Evolutionary conservation across 108 stramenopile genomes (phyloP).

Genomic region (Nitzschia sp.): DNA sequence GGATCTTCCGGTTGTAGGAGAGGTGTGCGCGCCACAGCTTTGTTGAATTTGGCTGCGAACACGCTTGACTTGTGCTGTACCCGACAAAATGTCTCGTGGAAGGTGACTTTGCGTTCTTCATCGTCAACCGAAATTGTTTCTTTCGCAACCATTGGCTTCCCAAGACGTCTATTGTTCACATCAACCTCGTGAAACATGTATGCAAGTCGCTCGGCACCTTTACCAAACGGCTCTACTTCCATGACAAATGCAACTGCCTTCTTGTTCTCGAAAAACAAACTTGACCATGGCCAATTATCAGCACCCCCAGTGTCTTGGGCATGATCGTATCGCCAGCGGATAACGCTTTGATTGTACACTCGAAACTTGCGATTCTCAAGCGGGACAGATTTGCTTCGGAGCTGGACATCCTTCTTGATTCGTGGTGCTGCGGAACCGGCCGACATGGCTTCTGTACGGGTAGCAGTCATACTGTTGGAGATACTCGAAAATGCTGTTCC

Average conservation of each 20-base stretch:
- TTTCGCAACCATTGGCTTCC: slow-evolving; percentile 52
- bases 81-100: slow-evolving; percentile 48
- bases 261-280: not conserved
- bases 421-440: slow-evolving; percentile 8
- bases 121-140: slow-evolving; percentile 42
- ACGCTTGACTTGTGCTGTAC: slow-evolving; percentile 47
- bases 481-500: slow-evolving; percentile 21
- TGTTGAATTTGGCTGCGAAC: slow-evolving; percentile 46
- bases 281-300: not conserved
- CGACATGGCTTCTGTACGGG: not conserved
- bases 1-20: slow-evolving; percentile 20
- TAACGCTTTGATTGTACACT: not conserved
- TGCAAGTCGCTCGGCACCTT: slow-evolving; percentile 51
- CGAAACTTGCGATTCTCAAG: not conserved
- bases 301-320: not conserved
- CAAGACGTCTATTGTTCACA: slow-evolving; percentile 26
- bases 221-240: not conserved
- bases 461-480: slow-evolving; percentile 5
- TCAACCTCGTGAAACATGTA: slow-evolving; percentile 46
- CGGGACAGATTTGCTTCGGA: not conserved
- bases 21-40: slow-evolving; percentile 29
- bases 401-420: slow-evolving; percentile 39
- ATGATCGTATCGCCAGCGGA: not conserved
- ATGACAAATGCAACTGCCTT: not conserved
- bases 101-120: slow-evolving; percentile 26